These are phyloP conservation scores for Rhodotorula sphaerocarpa DNA, from an alignment of 768 basidiomycete species.

Conservation along the genomic window DNA sequence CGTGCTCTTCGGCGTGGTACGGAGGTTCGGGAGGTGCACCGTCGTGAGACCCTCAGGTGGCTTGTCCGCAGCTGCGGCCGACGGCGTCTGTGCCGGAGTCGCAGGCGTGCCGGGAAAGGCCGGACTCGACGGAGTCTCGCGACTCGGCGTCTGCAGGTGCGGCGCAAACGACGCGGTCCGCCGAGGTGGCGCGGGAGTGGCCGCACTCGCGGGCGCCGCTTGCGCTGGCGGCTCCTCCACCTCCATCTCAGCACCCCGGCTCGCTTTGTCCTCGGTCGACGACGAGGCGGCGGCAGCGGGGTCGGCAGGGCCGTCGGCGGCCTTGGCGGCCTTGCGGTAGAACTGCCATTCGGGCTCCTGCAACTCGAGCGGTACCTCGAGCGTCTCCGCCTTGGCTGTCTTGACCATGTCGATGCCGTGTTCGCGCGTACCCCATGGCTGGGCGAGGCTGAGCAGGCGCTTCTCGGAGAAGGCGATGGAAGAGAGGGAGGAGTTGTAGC, in stretches of 20 bases:
- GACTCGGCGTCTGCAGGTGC: slow-evolving; percentile 44
- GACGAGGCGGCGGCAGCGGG: too few relatives aligned
- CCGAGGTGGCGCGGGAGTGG: slow-evolving; percentile 21
- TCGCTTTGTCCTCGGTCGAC: slow-evolving; percentile 14
- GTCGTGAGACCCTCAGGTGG: slow-evolving; percentile 40
- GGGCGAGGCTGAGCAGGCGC: slow-evolving; percentile 71
- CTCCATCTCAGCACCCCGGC: slow-evolving; percentile 33
- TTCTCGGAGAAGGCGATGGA: slow-evolving; percentile 58
- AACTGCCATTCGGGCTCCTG: slow-evolving; percentile 40
- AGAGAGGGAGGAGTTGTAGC: slow-evolving; percentile 72
- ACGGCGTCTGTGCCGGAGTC: slow-evolving; percentile 36
- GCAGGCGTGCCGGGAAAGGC: slow-evolving; percentile 37
- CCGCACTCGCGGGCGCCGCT: slow-evolving; percentile 2
- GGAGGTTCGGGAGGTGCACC: slow-evolving; percentile 44
- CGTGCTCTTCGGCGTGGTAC: slow-evolving; percentile 55
- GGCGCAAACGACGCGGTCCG: slow-evolving; percentile 25
- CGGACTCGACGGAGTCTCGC: background rate
- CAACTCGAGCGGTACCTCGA: slow-evolving; percentile 37
- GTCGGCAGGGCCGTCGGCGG: background rate
- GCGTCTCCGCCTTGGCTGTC: slow-evolving; percentile 49
- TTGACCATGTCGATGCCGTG: slow-evolving; percentile 68
- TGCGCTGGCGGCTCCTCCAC: slow-evolving; percentile 14
- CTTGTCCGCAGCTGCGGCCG: background rate
- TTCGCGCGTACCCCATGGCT: slow-evolving; percentile 71
- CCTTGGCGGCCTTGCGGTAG: slow-evolving; percentile 35